Evolutionary conservation across 2,329 filamentous ascomycete genomes (phyloP).

Genomic region (Leptographium lundbergii): DNA sequence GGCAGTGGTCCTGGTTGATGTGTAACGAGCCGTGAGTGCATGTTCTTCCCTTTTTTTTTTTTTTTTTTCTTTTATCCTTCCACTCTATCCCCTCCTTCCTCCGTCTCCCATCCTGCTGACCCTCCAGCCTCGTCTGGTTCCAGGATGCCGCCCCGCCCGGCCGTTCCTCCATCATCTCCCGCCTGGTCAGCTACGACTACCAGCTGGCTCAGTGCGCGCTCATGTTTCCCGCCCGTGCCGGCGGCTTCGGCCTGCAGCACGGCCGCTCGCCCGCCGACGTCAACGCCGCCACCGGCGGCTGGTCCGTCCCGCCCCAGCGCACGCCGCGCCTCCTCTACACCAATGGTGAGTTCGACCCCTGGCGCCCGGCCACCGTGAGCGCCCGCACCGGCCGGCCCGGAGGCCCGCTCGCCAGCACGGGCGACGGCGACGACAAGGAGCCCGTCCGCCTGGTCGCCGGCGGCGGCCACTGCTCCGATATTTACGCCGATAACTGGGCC

Average conservation of each 20-base stretch:
- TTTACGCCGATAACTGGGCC: slow-evolving; percentile 30
- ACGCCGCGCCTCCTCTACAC: slow-evolving; percentile 25
- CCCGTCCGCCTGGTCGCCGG: slow-evolving; percentile 22
- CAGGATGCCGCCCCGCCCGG: slow-evolving; percentile 31
- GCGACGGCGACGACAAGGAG: slow-evolving; percentile 7
- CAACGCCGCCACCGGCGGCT: slow-evolving; percentile 27
- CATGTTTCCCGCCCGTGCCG: slow-evolving; percentile 26
- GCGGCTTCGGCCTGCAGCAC: slow-evolving; percentile 21
- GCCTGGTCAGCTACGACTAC: slow-evolving; percentile 22
- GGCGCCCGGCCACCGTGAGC: slow-evolving; percentile 26
- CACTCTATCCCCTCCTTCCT: not conserved
- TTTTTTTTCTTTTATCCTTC: not conserved
- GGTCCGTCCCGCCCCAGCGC: slow-evolving; percentile 16
- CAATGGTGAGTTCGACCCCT: slow-evolving; percentile 28
- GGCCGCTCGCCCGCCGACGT: slow-evolving; percentile 20
- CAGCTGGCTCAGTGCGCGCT: slow-evolving; percentile 31
- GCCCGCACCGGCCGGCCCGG: slow-evolving; percentile 23
- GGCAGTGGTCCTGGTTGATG: slow-evolving; percentile 43
- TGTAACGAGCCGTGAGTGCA: slow-evolving; percentile 32
- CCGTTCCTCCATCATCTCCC: slow-evolving; percentile 28
- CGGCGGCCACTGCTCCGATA: slow-evolving; percentile 27
- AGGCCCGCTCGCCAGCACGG: slow-evolving; percentile 22
- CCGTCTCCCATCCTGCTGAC: not conserved
- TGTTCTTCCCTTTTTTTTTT: not conserved
- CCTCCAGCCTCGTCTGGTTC: slow-evolving; percentile 20